Conservation (phyloP, 768 basidiomycete genomes). For the Hydnomerulius pinastri region DNA sequence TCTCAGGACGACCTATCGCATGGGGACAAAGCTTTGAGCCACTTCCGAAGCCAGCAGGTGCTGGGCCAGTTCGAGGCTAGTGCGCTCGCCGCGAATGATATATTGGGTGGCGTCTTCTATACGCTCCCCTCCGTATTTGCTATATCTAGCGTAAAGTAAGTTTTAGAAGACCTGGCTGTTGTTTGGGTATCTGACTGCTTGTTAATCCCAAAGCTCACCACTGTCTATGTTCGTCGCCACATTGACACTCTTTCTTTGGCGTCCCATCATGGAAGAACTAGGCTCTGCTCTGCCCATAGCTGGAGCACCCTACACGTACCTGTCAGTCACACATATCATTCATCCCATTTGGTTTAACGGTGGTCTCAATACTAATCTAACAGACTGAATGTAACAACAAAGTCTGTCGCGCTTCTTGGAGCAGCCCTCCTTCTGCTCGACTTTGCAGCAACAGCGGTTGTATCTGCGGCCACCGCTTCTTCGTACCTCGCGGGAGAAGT, state of each 20-base stretch:
- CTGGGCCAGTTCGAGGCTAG: constrained; percentile 67
- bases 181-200: neutral
- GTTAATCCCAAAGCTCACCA: constrained; percentile 50
- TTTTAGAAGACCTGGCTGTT: constrained; percentile 9
- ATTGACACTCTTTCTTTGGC: constrained; percentile 65
- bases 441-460: constrained; percentile 66
- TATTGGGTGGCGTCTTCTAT: constrained; percentile 71
- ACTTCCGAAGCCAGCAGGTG: constrained; percentile 36
- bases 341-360: neutral
- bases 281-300: constrained; percentile 67
- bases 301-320: constrained; percentile 72
- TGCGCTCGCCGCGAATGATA: constrained; percentile 66
- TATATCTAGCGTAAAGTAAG: constrained; percentile 64
- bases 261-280: constrained; percentile 74
- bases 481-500: constrained; percentile 70
- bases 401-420: constrained; percentile 61
- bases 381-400: constrained; percentile 65
- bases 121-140: constrained; percentile 66
- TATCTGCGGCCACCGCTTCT: constrained; percentile 73
- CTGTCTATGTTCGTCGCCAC: constrained; percentile 67
- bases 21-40: constrained; percentile 34
- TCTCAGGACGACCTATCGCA: constrained; percentile 40
- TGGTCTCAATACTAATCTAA: constrained; percentile 3
- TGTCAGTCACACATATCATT: constrained; percentile 40
- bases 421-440: constrained; percentile 72